Conservation (phyloP, 331 rosid species). For the Quercus lobata region DNA sequence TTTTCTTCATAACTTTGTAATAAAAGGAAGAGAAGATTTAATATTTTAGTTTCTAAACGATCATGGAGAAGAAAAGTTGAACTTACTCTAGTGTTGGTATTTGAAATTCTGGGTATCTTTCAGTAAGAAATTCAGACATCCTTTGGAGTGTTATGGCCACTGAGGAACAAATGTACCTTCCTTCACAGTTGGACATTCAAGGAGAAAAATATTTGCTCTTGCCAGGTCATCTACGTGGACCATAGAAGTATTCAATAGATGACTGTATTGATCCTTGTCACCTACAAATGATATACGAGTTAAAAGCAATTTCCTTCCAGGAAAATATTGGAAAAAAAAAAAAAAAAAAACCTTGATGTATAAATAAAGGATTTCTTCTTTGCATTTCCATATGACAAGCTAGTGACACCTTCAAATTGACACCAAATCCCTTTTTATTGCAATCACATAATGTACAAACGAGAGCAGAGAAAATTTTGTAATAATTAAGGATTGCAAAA, state of each 20-base stretch:
- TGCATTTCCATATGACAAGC: not conserved
- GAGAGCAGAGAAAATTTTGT: no score
- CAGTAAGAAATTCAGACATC: not conserved
- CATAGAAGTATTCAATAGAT: not conserved
- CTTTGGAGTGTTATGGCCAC: not conserved
- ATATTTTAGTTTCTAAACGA: not conserved
- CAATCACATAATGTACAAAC: not conserved
- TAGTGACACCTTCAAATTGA: not conserved
- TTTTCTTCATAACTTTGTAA: not conserved
- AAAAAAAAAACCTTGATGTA: not conserved
- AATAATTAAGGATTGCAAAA: not conserved
- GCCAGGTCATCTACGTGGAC: conserved; percentile 43
- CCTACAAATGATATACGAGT: not conserved
- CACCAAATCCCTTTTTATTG: not conserved
- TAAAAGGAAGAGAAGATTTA: not conserved
- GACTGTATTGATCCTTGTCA: not conserved
- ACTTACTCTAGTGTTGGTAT: conserved; percentile 28
- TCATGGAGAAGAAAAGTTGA: not conserved
- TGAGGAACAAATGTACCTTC: conserved; percentile 24
- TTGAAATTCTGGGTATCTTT: conserved; percentile 22
- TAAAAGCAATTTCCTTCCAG: not conserved
- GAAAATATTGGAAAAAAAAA: not conserved
- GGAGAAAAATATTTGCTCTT: conserved; percentile 35
- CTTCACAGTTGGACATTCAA: conserved; percentile 35
- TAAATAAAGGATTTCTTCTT: not conserved